Percentiles rank a stretch among this genome's conserved stretches.
phyloP scores from a whole-genome alignment of 192 early-diverging fungal genomes.

The Linnemannia exigua region DNA sequence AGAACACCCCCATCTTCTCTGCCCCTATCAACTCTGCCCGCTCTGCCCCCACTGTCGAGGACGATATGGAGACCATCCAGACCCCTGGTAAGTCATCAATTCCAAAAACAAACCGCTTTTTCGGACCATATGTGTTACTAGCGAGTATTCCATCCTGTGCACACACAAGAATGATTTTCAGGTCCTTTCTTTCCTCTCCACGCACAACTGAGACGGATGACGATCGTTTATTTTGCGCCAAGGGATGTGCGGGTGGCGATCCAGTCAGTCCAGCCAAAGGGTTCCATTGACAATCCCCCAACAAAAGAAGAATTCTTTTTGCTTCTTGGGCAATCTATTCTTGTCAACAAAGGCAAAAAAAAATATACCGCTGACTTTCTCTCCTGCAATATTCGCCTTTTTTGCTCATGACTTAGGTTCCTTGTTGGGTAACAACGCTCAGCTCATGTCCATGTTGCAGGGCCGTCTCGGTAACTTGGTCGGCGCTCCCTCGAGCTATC shows the following conservation, averaged over 20 bases:
- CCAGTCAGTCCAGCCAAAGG: neutral
- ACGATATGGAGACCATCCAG: constrained; percentile 64
- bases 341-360: neutral
- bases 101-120: neutral
- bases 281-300: neutral
- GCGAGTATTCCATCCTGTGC: neutral
- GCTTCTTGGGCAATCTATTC: neutral
- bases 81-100: constrained; percentile 40
- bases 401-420: constrained; percentile 4
- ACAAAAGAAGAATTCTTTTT: constrained; percentile 6
- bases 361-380: neutral
- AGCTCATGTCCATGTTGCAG: constrained; percentile 82
- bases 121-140: neutral
- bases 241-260: neutral
- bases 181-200: neutral
- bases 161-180: neutral
- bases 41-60: constrained; percentile 61
- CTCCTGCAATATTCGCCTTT: neutral
- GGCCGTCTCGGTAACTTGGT: constrained; percentile 82
- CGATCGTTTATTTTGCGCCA: neutral
- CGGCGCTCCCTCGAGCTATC: constrained; percentile 81
- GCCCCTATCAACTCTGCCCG: constrained; percentile 67
- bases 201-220: neutral
- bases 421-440: constrained; percentile 63
- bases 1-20: constrained; percentile 69